Percentiles rank a stretch among this genome's conserved stretches.
phyloP scores from a whole-genome alignment of 139 green algal genomes.

The Chlamydomonas sp. region DNA sequence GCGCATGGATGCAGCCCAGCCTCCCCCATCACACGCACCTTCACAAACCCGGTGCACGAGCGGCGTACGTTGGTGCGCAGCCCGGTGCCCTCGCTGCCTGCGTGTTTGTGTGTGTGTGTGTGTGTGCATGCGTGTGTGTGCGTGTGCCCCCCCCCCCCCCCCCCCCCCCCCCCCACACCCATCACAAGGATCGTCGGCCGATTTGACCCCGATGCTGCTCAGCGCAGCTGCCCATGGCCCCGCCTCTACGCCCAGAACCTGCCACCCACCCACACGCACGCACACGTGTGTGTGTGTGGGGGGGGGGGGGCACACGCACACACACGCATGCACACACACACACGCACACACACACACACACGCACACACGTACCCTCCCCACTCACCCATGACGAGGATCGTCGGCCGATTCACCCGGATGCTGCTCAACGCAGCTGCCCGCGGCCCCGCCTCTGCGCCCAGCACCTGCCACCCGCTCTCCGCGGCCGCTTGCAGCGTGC shows the following conservation, averaged over 20 bases:
- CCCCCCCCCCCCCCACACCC: constrained; percentile 33
- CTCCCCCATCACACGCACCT: too few species aligned
- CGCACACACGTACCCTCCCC: neutral
- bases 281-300: too few species aligned
- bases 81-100: constrained; percentile 75
- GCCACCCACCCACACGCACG: constrained; percentile 61
- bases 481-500: constrained; percentile 58
- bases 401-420: constrained; percentile 50
- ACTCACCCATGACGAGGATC: constrained; percentile 77
- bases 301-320: neutral
- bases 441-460: constrained; percentile 52
- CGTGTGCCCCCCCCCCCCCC: too few species aligned
- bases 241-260: constrained; percentile 63
- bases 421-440: constrained; percentile 23
- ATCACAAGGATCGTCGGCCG: constrained; percentile 79
- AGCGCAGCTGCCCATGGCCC: constrained; percentile 36
- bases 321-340: neutral
- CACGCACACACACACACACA: neutral
- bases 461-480: constrained; percentile 67
- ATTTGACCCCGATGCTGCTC: constrained; percentile 25
- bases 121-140: too few species aligned
- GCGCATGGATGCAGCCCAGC: too few species aligned
- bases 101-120: too few species aligned
- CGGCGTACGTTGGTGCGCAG: constrained; percentile 66
- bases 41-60: constrained; percentile 49